These are phyloP conservation scores for Metschnikowia anglica DNA, from an alignment of 805 yeast species.

Conservation along the genomic window DNA sequence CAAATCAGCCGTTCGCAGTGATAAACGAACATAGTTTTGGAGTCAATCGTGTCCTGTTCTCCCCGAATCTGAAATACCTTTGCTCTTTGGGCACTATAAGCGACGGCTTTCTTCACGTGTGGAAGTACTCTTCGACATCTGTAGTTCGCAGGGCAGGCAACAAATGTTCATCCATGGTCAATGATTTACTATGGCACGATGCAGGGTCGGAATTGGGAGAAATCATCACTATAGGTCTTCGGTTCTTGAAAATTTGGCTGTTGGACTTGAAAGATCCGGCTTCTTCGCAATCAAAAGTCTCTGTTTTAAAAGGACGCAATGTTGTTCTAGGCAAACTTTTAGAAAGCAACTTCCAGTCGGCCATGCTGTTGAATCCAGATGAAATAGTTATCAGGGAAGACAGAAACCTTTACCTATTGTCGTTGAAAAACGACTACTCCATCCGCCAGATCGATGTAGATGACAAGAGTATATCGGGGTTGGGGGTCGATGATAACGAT, in stretches of 20 bases:
- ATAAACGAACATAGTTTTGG: slow-evolving; percentile 69
- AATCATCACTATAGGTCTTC: slow-evolving; percentile 57
- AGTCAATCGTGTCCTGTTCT: slow-evolving; percentile 51
- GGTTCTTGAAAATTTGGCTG: slow-evolving; percentile 65
- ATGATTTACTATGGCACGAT: slow-evolving; percentile 57
- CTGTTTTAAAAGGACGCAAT: slow-evolving; percentile 53
- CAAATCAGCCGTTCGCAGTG: slow-evolving; percentile 49
- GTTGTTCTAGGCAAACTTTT: slow-evolving; percentile 52
- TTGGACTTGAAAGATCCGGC: slow-evolving; percentile 22
- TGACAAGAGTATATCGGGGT: slow-evolving; percentile 13
- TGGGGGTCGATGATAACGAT: slow-evolving; percentile 20
- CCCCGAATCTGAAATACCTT: slow-evolving; percentile 54
- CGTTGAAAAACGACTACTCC: slow-evolving; percentile 19
- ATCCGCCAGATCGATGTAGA: slow-evolving; percentile 16
- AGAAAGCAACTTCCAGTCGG: slow-evolving; percentile 50
- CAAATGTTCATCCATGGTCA: slow-evolving; percentile 59
- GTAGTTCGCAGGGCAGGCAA: slow-evolving; percentile 47
- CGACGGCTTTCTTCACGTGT: slow-evolving; percentile 66
- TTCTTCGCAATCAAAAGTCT: slow-evolving; percentile 5
- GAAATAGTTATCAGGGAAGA: slow-evolving; percentile 39
- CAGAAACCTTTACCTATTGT: slow-evolving; percentile 32
- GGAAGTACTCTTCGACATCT: slow-evolving; percentile 41
- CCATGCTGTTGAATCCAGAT: slow-evolving; percentile 32
- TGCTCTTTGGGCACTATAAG: slow-evolving; percentile 66
- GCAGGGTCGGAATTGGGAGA: slow-evolving; percentile 19